phyloP scores from a whole-genome alignment of 306 rosid species.

The Lupinus albus region DNA sequence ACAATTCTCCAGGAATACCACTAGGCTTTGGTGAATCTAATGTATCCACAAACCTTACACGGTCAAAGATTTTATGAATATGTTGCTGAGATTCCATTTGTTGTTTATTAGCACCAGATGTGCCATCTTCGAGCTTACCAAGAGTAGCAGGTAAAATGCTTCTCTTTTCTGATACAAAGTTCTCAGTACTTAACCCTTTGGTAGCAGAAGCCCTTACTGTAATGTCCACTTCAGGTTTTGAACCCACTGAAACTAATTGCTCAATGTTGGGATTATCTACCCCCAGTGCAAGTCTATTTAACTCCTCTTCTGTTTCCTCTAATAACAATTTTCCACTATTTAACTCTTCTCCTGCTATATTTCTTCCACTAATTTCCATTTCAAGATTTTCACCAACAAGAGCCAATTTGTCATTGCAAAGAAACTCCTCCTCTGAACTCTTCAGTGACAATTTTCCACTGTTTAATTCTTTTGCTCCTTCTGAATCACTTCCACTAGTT shows the following conservation, averaged over 20 bases:
- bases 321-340: constrained; percentile 4
- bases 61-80: constrained; percentile 36
- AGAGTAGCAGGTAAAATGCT: constrained; percentile 41
- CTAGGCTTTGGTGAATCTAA: constrained; percentile 46
- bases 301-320: constrained; percentile 30
- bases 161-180: constrained; percentile 32
- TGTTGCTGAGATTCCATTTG: constrained; percentile 43
- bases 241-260: constrained; percentile 25
- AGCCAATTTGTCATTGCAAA: constrained; percentile 29
- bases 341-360: constrained; percentile 6
- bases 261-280: constrained; percentile 16
- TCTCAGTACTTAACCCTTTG: constrained; percentile 43
- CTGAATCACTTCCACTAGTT: constrained; percentile 31
- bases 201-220: constrained; percentile 46
- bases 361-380: constrained; percentile 38
- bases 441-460: constrained; percentile 28
- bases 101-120: constrained; percentile 44
- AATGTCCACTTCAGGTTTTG: constrained; percentile 42
- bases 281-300: not conserved
- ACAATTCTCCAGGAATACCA: constrained; percentile 37
- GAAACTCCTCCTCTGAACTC: constrained; percentile 27
- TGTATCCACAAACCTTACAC: constrained; percentile 39
- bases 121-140: constrained; percentile 39
- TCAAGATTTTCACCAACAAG: constrained; percentile 40
- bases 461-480: constrained; percentile 16